phyloP scores from a whole-genome alignment of 2,329 filamentous ascomycete species.

The Nothophaeocryptopus gaeumannii region DNA sequence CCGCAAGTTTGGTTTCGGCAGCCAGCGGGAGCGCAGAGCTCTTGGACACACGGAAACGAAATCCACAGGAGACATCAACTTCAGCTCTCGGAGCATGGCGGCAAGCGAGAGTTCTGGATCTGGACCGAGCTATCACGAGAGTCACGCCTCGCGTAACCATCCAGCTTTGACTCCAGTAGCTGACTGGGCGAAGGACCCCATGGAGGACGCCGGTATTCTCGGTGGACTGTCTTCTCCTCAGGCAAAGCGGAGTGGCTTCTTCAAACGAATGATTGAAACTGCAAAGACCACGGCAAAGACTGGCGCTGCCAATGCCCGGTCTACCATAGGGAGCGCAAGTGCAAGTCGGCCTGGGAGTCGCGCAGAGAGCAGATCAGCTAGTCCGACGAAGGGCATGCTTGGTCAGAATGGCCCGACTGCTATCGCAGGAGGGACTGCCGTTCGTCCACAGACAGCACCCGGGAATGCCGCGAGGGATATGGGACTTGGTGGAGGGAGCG shows the following conservation, averaged over 20 bases:
- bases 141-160: slow-evolving; percentile 61
- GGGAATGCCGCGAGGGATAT: slow-evolving; percentile 61
- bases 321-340: slow-evolving; percentile 68
- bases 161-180: slow-evolving; percentile 63
- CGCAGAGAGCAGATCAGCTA: slow-evolving; percentile 42
- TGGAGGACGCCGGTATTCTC: slow-evolving; percentile 66
- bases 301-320: slow-evolving; percentile 85
- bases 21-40: slow-evolving; percentile 28
- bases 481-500: slow-evolving; percentile 63
- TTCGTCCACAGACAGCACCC: slow-evolving; percentile 28
- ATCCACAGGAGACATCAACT: slow-evolving; percentile 28
- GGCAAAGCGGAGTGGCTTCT: slow-evolving; percentile 79
- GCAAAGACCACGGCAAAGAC: slow-evolving; percentile 72
- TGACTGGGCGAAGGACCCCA: slow-evolving; percentile 57
- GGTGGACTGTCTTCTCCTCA: slow-evolving; percentile 76
- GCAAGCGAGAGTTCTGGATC: slow-evolving; percentile 50
- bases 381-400: slow-evolving; percentile 47
- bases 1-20: slow-evolving; percentile 57
- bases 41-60: slow-evolving; percentile 24
- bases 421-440: slow-evolving; percentile 51
- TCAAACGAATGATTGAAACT: slow-evolving; percentile 91
- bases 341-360: slow-evolving; percentile 33
- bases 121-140: slow-evolving; percentile 71
- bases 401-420: slow-evolving; percentile 50
- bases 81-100: slow-evolving; percentile 45